Base-by-base conservation (phyloP, 2,329 filamentous ascomycete genomes). In the Arthrobotrys conoides region DNA sequence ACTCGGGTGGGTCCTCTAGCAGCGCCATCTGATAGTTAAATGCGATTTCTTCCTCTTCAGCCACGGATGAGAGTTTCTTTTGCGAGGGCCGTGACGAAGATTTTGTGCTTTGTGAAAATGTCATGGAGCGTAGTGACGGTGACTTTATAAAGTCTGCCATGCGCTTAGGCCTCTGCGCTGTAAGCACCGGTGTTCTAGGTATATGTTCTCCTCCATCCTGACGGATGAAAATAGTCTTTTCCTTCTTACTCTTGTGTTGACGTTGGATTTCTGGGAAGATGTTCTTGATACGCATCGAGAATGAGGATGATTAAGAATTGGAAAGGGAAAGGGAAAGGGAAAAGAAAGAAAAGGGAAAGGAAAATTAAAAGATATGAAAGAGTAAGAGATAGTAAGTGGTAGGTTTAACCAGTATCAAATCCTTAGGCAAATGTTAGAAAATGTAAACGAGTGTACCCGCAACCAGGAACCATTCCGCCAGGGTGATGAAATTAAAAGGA, bases 1-100 rank as follows among this genome's bases (percentile, higher is more conserved):
- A 79, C 27, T 79, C 76, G 12, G 76, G 76, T 24, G 76, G 76
- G 36, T 79, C 76, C 36, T 79, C 76, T n/a, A 79, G 33, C 12
- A 79, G 55, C 5, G 76, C 76, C 64, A 79, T 72, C 57, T 79
- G 76, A 51, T 73, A 73, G 76, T 79, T 72, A 38, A 79, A 79
- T 20, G 76, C 76, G 24, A 70, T 65, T 20, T 79, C 68, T 46
- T 79, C 76, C 41, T 79, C 69, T 36, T 79, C 76, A 18, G 68
- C 22, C n/a, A 73, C 76, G 36, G 68, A 72, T 14, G 64, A 48
- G 2, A 79, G 57, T 44, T 79, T 73, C 48, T 68, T 70, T 14
- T 67, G 55, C 10, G 69, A 48, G 14, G 61, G 66, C 27, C 46
- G 48, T 66, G 66, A 59, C 51, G 63, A 59, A 41, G 57, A 51